Evolutionary conservation across 2,329 filamentous ascomycete species (phyloP), one percentile per base, ranked within the genome.

Genomic region (Trichoderma hamatum): DNA sequence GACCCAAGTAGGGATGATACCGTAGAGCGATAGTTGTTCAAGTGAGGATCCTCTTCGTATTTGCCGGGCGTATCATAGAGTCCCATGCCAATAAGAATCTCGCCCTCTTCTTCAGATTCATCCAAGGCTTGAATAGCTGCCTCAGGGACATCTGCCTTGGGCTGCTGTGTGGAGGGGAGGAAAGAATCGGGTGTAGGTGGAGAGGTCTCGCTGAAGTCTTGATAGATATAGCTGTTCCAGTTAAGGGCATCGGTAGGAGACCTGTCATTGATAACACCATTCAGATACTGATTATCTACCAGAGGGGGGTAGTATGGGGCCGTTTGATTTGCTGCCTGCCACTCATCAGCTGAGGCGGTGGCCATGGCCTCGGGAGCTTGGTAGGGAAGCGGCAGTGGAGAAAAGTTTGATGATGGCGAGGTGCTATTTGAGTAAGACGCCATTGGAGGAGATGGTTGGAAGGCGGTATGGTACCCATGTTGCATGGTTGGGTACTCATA

Each of bases 61-160:
- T 87, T 86, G 67, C 89, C 90, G 0, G 91, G 91, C 5, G 87
- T 82, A 74, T 93, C 92, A 78, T 96, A 96, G 0, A 96, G 85
- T 0, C 92, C 92, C 86, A 96, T 90, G 24, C 92, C 92, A n/a
- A 94, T 85, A 1, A 95, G 84, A 70, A 93, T 90, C 74, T 94
- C 91, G 46, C 88, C 90, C 56, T 88, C 87, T 32, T 88, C 87
- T 59, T 86, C 82, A 13, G 81, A 76, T 49, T 87, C 84, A 36
- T 85, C 84, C 28, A 87, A 78, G 6, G 84, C 73, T 67, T 85
- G 80, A 61, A 84, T 82, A 6, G 79, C 76, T 69, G 86, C 85
- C 59, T 88, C 85, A 13, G 84, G 78, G 36, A 84, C 77, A 11
- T 84, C 76, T 16, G 83, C 80, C 62, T 84, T 81, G 2, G 82